Percentiles rank a stretch among this genome's conserved stretches.
These are phyloP conservation scores for Limonium bicolor DNA, from an alignment of 148 eudicot genomes.

Conservation along the genomic window DNA sequence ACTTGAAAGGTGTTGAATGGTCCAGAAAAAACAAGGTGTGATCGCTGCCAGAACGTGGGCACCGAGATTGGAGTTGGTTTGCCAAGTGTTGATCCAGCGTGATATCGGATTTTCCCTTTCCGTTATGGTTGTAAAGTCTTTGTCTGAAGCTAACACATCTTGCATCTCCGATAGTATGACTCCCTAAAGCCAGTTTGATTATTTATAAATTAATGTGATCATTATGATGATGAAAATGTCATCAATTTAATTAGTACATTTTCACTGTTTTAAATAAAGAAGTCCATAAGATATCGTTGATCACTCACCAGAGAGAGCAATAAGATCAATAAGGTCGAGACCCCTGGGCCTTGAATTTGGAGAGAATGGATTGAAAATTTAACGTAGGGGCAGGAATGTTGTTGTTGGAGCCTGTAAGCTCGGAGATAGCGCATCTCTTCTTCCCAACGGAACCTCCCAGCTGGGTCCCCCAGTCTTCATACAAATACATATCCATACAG, in stretches of 20 bases:
- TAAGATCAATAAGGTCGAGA: slow-evolving; percentile 56
- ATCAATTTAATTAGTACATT: too few relatives aligned
- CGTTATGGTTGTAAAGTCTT: slow-evolving; percentile 1
- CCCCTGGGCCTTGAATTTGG: slow-evolving; percentile 55
- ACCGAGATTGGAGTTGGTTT: neutral
- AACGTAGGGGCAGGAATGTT: slow-evolving; percentile 82
- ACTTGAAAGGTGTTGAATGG: slow-evolving; percentile 1
- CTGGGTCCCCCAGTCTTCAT: slow-evolving; percentile 80
- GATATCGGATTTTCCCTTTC: slow-evolving; percentile 1
- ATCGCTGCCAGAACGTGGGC: slow-evolving; percentile 1
- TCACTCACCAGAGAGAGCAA: slow-evolving; percentile 76
- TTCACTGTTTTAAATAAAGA: too few relatives aligned
- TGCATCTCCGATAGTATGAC: slow-evolving; percentile 5
- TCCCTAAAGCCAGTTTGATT: too few relatives aligned
- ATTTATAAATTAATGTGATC: too few relatives aligned
- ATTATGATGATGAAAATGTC: too few relatives aligned
- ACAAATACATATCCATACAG: too few relatives aligned
- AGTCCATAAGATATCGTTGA: too few relatives aligned
- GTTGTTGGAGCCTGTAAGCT: slow-evolving; percentile 71
- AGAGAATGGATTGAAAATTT: slow-evolving; percentile 70
- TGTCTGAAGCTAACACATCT: slow-evolving; percentile 5
- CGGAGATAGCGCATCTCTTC: slow-evolving; percentile 57
- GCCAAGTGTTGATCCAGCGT: neutral
- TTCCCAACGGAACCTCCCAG: slow-evolving; percentile 83
- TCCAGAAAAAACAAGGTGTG: slow-evolving; percentile 1